Conservation (phyloP, 2,329 filamentous ascomycete species). For the Claviceps sp. region DNA sequence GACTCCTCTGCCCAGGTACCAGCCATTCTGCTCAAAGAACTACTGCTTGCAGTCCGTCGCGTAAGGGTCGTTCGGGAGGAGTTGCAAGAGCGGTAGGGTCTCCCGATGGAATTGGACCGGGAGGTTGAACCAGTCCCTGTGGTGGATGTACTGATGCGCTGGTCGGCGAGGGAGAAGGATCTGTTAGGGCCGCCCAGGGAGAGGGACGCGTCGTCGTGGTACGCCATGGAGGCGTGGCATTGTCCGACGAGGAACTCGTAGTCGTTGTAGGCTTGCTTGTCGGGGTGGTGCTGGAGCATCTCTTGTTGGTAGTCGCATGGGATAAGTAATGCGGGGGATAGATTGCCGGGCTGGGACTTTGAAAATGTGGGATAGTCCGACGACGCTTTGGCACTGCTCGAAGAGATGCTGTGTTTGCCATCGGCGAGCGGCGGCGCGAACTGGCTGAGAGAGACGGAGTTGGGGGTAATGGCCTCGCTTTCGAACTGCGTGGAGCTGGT, state of each 20-base stretch:
- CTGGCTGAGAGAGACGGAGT: conserved; percentile 29
- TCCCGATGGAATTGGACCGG: conserved; percentile 32
- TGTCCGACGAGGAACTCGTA: conserved; percentile 15
- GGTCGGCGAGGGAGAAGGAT: conserved; percentile 13
- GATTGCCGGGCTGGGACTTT: conserved; percentile 43
- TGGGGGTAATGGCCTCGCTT: conserved; percentile 31
- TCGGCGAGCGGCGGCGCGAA: conserved; percentile 36
- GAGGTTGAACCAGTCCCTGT: conserved; percentile 35
- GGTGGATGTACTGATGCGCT: conserved; percentile 42
- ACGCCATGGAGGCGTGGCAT: conserved; percentile 6
- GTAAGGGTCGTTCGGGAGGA: conserved; percentile 42
- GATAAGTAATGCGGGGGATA: conserved; percentile 50
- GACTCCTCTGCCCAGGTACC: conserved; percentile 17
- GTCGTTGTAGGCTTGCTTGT: conserved; percentile 17
- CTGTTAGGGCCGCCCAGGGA: conserved; percentile 8
- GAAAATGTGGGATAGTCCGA: conserved; percentile 42
- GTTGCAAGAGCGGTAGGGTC: conserved; percentile 39
- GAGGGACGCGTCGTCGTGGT: conserved; percentile 9
- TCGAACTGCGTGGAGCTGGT: conserved; percentile 18
- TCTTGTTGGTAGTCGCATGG: conserved; percentile 45
- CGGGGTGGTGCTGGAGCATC: conserved; percentile 26
- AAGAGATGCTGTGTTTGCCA: conserved; percentile 14
- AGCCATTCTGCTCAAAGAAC: conserved; percentile 26
- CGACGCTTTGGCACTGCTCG: conserved; percentile 18
- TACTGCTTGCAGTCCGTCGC: conserved; percentile 39